These are phyloP conservation scores for Oryza glumipatula DNA, from an alignment of 176 grass and related monocot species.

Conservation along the genomic window DNA sequence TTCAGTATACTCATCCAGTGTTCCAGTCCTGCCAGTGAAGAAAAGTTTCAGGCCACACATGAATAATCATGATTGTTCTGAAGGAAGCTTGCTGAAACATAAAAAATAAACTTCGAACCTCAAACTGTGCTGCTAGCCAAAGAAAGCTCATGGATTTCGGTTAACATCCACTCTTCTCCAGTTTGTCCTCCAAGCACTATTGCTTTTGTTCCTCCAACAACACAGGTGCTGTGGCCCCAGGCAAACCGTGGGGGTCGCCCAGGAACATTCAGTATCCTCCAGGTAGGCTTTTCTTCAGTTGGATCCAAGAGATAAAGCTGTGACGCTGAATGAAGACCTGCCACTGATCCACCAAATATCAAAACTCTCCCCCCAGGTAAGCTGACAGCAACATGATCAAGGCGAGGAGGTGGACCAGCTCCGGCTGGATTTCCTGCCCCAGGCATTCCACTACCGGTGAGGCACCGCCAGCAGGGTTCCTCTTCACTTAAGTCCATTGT, in stretches of 20 bases:
- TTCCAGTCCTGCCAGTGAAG: conserved; percentile 13
- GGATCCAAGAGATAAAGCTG: conserved; percentile 89
- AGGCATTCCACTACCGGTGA: conserved; percentile 90
- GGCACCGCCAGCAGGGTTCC: conserved; percentile 77
- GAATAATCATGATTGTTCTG: conserved; percentile 1
- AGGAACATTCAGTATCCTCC: conserved; percentile 87
- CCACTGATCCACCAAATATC: conserved; percentile 93
- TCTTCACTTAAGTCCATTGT: conserved; percentile 96
- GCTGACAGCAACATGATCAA: conserved; percentile 89
- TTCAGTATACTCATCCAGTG: conserved; percentile 3
- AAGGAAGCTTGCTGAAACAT: neutral
- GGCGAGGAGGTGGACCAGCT: conserved; percentile 82
- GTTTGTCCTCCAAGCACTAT: conserved; percentile 95
- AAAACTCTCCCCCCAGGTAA: conserved; percentile 76
- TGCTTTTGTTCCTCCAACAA: conserved; percentile 83
- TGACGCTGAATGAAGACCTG: conserved; percentile 87
- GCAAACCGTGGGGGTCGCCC: conserved; percentile 76
- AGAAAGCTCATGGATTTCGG: conserved; percentile 88
- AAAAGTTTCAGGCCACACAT: conserved; percentile 20
- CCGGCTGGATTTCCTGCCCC: conserved; percentile 87
- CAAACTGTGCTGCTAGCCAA: conserved; percentile 55
- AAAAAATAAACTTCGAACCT: conserved; percentile 27
- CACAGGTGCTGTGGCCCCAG: conserved; percentile 92
- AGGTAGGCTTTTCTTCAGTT: conserved; percentile 91
- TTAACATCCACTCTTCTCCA: conserved; percentile 95